These are phyloP conservation scores for Sclerotinia spermophila DNA, from an alignment of 2,329 filamentous ascomycete species.

Conservation along the genomic window DNA sequence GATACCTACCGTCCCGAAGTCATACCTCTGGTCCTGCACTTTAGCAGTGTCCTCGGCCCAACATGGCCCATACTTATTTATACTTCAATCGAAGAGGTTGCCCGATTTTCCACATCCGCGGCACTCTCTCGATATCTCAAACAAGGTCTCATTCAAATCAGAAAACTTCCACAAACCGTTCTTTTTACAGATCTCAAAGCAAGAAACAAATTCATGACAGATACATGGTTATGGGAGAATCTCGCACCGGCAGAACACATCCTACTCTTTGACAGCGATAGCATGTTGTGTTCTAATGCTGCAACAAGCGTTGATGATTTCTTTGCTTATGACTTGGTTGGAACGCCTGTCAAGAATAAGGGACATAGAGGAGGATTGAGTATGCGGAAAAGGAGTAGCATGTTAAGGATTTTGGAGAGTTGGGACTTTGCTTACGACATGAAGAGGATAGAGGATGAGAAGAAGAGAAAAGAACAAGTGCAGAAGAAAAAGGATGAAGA, in stretches of 20 bases:
- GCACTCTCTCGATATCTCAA: constrained; percentile 40
- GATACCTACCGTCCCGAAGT: constrained; percentile 38
- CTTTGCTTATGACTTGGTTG: constrained; percentile 39
- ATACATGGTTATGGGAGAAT: constrained; percentile 38
- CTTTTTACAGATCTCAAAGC: constrained; percentile 37
- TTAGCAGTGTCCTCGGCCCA: constrained; percentile 42
- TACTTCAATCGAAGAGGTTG: constrained; percentile 37
- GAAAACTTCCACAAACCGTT: constrained; percentile 39
- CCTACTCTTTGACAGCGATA: constrained; percentile 39
- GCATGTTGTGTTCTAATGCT: constrained; percentile 38
- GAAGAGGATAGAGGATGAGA: constrained; percentile 14
- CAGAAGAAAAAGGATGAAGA: background rate
- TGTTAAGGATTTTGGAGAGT: constrained; percentile 34
- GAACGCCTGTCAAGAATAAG: constrained; percentile 34
- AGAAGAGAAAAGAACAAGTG: background rate
- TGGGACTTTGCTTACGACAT: constrained; percentile 31
- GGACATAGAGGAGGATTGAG: constrained; percentile 41
- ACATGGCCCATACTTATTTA: constrained; percentile 45
- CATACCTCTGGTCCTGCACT: constrained; percentile 42
- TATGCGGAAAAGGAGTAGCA: constrained; percentile 39
- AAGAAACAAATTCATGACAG: constrained; percentile 35
- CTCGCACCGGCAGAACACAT: constrained; percentile 37
- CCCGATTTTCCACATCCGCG: constrained; percentile 36
- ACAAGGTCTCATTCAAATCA: constrained; percentile 39
- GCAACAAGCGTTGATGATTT: constrained; percentile 38